phyloP scores from a whole-genome alignment of 2,329 filamentous ascomycete genomes.

The Fusarium pseudoanthophilum region DNA sequence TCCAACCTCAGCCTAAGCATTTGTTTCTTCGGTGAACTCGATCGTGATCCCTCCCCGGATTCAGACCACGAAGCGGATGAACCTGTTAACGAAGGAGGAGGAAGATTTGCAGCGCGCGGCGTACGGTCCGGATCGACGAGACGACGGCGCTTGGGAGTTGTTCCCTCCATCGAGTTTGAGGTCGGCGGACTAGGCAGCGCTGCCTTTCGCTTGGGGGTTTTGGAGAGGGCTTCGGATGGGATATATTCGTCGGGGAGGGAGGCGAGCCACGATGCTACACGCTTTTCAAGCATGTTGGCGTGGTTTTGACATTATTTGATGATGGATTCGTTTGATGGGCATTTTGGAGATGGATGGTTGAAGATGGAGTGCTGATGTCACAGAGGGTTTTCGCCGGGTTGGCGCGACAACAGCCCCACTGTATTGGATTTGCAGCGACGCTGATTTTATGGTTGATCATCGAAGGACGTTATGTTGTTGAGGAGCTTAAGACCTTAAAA shows the following conservation, averaged over 20 bases:
- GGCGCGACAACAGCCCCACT: slow-evolving; percentile 10
- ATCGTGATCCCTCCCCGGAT: slow-evolving; percentile 13
- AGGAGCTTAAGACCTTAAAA: background rate
- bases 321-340: background rate
- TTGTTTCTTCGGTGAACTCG: slow-evolving; percentile 31
- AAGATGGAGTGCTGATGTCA: slow-evolving; percentile 7
- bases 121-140: slow-evolving; percentile 3
- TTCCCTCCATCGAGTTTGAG: background rate
- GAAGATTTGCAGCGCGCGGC: background rate
- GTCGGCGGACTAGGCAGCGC: background rate
- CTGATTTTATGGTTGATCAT: background rate
- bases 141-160: background rate
- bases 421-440: background rate
- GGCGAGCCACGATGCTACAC: slow-evolving; percentile 1
- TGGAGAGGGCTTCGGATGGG: background rate
- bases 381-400: background rate
- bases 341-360: background rate
- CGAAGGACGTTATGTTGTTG: no score
- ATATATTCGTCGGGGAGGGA: background rate
- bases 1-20: slow-evolving; percentile 19
- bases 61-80: slow-evolving; percentile 18
- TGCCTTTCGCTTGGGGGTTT: slow-evolving; percentile 3
- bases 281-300: slow-evolving; percentile 4
- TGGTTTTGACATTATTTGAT: background rate
- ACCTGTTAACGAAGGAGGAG: background rate